Evolutionary conservation across 2,329 filamentous ascomycete genomes (phyloP).

Genomic region (Nothomitra cinnamomea): DNA sequence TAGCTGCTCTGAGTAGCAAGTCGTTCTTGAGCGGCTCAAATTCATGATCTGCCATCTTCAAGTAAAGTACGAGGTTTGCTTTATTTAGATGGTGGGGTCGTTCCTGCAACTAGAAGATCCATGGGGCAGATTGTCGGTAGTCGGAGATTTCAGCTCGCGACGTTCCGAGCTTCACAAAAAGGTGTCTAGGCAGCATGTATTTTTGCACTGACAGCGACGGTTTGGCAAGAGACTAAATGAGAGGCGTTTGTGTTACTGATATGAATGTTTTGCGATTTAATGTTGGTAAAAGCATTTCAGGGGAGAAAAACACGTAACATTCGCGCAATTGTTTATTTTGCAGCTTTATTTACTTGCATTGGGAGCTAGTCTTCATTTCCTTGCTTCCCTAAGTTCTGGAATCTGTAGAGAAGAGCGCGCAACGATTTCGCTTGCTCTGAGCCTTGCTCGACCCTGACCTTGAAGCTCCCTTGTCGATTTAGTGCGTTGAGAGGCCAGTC

Average conservation of each 20-base stretch:
- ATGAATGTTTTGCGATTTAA: too few species aligned
- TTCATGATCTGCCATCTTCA: constrained; percentile 4
- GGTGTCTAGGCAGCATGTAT: too few species aligned
- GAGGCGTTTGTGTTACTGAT: too few species aligned
- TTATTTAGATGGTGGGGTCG: background rate
- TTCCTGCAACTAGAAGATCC: background rate
- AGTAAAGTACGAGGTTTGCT: background rate
- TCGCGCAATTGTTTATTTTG: too few species aligned
- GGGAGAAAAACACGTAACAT: too few species aligned
- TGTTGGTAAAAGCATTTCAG: too few species aligned
- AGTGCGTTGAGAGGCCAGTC: background rate
- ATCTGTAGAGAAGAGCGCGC: constrained; percentile 28
- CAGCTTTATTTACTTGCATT: too few species aligned
- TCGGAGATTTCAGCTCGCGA: background rate
- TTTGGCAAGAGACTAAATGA: too few species aligned
- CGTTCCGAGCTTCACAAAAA: background rate
- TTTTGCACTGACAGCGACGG: too few species aligned
- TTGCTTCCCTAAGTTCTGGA: constrained; percentile 32
- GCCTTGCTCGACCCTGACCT: background rate
- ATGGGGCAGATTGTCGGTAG: background rate
- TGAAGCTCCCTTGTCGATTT: background rate
- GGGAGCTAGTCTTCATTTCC: constrained; percentile 12
- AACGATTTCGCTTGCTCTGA: constrained; percentile 21
- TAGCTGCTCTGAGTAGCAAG: constrained; percentile 72
- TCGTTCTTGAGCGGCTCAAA: constrained; percentile 88